Evolutionary conservation across 495 filamentous ascomycete genomes (phyloP).

Genomic region (Neurospora sp.): DNA sequence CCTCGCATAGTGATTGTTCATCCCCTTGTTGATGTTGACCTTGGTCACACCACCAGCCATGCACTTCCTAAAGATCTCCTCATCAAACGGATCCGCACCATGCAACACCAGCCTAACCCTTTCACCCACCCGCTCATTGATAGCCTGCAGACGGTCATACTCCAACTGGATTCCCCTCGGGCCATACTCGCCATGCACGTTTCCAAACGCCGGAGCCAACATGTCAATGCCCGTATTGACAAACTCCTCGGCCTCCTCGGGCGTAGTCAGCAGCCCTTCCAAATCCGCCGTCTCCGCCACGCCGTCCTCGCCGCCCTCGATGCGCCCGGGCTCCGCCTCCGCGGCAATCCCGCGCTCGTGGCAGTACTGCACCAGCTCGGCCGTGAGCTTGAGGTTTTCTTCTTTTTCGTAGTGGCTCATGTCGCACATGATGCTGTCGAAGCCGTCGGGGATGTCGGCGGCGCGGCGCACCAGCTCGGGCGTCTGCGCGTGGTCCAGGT

Average conservation of each 20-base stretch:
- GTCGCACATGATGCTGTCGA: constrained; percentile 77
- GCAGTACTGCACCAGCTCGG: constrained; percentile 60
- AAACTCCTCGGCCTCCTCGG: constrained; percentile 67
- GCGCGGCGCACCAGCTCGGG: constrained; percentile 59
- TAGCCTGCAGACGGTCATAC: constrained; percentile 55
- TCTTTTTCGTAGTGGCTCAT: constrained; percentile 77
- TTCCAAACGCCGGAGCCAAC: constrained; percentile 76
- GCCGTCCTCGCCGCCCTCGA: constrained; percentile 79
- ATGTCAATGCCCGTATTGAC: constrained; percentile 72
- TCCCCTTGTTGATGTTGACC: constrained; percentile 74
- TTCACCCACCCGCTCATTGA: constrained; percentile 52
- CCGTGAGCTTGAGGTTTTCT: constrained; percentile 64
- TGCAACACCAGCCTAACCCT: constrained; percentile 63
- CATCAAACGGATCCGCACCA: constrained; percentile 65
- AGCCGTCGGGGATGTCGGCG: constrained; percentile 51
- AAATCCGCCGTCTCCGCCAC: constrained; percentile 66
- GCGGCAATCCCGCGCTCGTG: constrained; percentile 65
- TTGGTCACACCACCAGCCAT: constrained; percentile 64
- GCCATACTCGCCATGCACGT: constrained; percentile 78
- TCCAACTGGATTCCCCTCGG: constrained; percentile 62
- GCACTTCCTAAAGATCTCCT: constrained; percentile 56
- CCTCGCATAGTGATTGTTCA: constrained; percentile 60
- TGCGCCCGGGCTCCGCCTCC: constrained; percentile 73
- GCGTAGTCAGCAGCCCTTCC: constrained; percentile 65
- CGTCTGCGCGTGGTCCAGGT: constrained; percentile 68